Evolutionary conservation across 2,329 filamentous ascomycete genomes (phyloP).

Genomic region (Phaeosphaeriaceae sp.): DNA sequence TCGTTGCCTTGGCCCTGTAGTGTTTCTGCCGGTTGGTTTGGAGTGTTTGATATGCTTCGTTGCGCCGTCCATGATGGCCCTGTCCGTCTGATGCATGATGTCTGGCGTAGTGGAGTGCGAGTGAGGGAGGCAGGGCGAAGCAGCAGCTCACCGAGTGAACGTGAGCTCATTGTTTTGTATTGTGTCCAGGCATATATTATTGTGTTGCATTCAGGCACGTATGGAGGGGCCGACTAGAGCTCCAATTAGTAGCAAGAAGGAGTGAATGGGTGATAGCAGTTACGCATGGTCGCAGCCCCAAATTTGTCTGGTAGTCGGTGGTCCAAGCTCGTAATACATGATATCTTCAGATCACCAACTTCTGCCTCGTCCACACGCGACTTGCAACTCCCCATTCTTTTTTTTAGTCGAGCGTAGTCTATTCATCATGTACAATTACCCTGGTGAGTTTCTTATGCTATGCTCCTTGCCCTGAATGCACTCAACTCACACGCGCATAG

Average conservation of each 20-base stretch:
- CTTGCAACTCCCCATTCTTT: too few relatives aligned
- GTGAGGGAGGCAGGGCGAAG: constrained; percentile 36
- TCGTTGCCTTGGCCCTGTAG: constrained; percentile 13
- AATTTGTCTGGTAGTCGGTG: constrained; percentile 32
- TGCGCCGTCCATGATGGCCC: constrained; percentile 23
- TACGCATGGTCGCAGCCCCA: constrained; percentile 19
- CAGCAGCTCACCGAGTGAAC: constrained; percentile 40
- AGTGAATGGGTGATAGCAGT: too few relatives aligned
- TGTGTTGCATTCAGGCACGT: neutral
- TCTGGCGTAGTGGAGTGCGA: constrained; percentile 21
- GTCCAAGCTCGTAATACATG: constrained; percentile 9
- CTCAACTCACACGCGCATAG: constrained; percentile 32
- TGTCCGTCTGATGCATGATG: constrained; percentile 8
- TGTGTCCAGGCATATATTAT: neutral
- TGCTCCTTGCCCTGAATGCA: neutral
- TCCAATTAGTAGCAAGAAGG: too few relatives aligned
- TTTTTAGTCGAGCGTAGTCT: too few relatives aligned
- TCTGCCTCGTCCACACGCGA: too few relatives aligned
- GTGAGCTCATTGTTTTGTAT: constrained; percentile 33
- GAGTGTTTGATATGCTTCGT: constrained; percentile 15
- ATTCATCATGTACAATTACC: constrained; percentile 45
- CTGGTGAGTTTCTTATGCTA: constrained; percentile 25
- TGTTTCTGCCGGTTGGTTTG: constrained; percentile 14
- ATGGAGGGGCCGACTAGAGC: too few relatives aligned
- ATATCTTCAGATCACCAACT: neutral